Base-by-base conservation (phyloP, 805 yeast species). In the Nakazawaea wyomingensis region DNA sequence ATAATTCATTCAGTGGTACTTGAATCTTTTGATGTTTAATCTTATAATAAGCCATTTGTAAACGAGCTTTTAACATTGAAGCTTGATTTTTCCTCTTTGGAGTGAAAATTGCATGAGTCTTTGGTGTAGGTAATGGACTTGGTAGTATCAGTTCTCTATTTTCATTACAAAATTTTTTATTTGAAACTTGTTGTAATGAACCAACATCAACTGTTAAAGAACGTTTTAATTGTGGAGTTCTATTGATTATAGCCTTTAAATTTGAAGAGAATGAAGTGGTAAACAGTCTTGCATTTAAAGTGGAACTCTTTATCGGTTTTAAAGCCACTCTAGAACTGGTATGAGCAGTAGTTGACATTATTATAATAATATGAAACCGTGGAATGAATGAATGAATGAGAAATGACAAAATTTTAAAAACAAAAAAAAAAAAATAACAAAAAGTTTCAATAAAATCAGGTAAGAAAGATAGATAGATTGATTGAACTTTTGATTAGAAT, bases 11-110 rank as follows among this genome's bases (percentile, higher is more conserved):
- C 4, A 37, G 16, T 13, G 45, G 29, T 10, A 36, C 34, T 6
- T 30, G 24, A 3, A 34, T 36, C 33, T 36, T 30, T 13, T 36
- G 40, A 20, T 31, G 32, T 43, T 65, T 64, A 34, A 69, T 68
- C 51, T 75, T 76, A 55, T 68, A 76, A 50, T 72, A 72, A 2
- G 82, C 82, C 38, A 75, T 52, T 50, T 72, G 71, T 19, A 76
- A 57, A 48, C 78, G 66, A 45, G 69, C 58, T 50, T 71, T 69
- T 46, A 76, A 61, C 50, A 62, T 64, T 38, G 70, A 55, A 5
- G 72, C 74, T 28, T 65, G 47, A 32, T 41, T 46, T 49, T 47
- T 47, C 50, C 47, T 49, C 42, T 47, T 57, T 50, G 59, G 52
- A 44, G 55, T 46, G 62, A 19, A 62, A 50, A 7, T 45, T 30